These are phyloP conservation scores for Allium sativum DNA, from an alignment of 106 monocot genomes.

Conservation along the genomic window DNA sequence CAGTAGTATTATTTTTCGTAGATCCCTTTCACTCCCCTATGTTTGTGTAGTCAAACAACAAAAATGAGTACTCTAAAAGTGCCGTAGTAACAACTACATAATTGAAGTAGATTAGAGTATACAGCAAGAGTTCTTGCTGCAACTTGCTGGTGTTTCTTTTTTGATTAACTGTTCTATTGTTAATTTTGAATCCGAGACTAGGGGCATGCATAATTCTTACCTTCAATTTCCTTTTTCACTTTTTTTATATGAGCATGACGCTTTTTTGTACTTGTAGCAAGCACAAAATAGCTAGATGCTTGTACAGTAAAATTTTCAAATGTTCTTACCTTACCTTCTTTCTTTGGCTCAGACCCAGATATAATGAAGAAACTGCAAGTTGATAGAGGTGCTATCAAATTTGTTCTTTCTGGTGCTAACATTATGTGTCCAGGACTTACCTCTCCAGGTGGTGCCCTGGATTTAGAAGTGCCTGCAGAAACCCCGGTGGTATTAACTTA, in stretches of 20 bases:
- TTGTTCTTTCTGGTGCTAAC: constrained; percentile 95
- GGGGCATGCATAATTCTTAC: neutral
- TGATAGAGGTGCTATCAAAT: constrained; percentile 89
- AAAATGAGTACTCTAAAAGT: no score
- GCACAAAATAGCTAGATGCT: no score
- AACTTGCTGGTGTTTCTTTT: no score
- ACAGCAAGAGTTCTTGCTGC: no score
- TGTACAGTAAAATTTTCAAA: neutral
- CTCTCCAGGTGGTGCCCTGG: constrained; percentile 79
- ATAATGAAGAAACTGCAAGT: constrained; percentile 98
- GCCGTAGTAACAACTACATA: no score
- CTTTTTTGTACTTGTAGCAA: no score
- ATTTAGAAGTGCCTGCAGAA: constrained; percentile 64
- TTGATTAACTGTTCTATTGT: no score
- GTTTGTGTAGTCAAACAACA: no score
- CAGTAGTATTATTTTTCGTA: no score
- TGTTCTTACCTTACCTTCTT: neutral
- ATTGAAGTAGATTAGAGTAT: no score
- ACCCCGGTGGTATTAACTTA: constrained; percentile 63
- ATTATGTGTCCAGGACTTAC: constrained; percentile 99
- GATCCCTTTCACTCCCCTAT: no score
- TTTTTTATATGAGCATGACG: neutral
- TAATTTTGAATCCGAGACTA: no score
- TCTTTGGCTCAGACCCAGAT: constrained; percentile 61
- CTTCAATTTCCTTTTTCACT: neutral